Conservation (phyloP, 805 yeast genomes). For the Maudiozyma bulderi region DNA sequence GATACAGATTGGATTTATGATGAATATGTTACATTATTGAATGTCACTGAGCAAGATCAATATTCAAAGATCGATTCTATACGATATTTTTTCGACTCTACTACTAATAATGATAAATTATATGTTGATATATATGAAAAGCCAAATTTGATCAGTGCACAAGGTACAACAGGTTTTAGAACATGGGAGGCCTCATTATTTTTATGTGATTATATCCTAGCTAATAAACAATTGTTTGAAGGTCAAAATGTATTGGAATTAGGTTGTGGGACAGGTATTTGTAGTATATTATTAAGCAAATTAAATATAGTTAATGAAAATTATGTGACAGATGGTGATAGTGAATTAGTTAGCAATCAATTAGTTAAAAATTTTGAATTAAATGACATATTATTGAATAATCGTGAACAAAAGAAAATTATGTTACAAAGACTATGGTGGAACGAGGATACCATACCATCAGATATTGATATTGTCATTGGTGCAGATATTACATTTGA, state of each 20-base stretch:
- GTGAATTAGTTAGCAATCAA: constrained; percentile 14
- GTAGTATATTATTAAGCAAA: constrained; percentile 24
- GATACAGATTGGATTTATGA: constrained; percentile 23
- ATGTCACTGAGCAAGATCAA: constrained; percentile 13
- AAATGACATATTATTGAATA: constrained; percentile 30
- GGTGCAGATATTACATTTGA: constrained; percentile 85
- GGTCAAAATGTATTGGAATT: constrained; percentile 47
- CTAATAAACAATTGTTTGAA: not conserved
- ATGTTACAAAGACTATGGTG: constrained; percentile 49
- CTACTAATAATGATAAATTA: not conserved
- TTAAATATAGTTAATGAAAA: constrained; percentile 5
- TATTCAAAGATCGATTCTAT: constrained; percentile 26
- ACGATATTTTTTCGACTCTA: constrained; percentile 19
- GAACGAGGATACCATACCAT: constrained; percentile 37
- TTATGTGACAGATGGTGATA: constrained; percentile 28
- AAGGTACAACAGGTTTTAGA: constrained; percentile 80
- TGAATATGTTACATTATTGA: constrained; percentile 23
- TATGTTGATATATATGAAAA: constrained; percentile 41
- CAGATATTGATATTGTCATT: constrained; percentile 42
- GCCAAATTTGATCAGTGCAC: constrained; percentile 55
- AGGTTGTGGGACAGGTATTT: constrained; percentile 87
- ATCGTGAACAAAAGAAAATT: constrained; percentile 4
- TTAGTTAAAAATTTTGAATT: constrained; percentile 33
- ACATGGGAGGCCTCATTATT: constrained; percentile 92
- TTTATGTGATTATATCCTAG: constrained; percentile 39